Conservation (phyloP, 345 rosid genomes). For the Eucalyptus guilfoylei region DNA sequence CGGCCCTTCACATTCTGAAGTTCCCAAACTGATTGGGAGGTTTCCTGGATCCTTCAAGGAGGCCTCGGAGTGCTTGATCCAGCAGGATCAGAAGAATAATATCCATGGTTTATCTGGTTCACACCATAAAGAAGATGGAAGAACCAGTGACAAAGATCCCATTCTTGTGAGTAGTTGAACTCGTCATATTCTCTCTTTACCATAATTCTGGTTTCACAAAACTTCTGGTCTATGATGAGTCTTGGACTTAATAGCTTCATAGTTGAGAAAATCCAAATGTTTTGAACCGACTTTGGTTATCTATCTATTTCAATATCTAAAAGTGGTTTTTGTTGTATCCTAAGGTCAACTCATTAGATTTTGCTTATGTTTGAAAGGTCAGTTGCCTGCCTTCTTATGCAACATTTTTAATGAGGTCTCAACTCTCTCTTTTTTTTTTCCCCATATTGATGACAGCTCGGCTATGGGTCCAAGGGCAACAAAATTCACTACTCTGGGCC, state of each 20-base stretch:
- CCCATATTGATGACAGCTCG: conserved; percentile 27
- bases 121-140: conserved; percentile 48
- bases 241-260: not conserved
- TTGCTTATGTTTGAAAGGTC: not conserved
- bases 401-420: not conserved
- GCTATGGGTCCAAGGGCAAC: conserved; percentile 85
- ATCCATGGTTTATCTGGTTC: conserved; percentile 18
- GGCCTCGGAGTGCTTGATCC: conserved; percentile 43
- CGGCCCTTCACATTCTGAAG: conserved; percentile 35
- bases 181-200: not conserved
- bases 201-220: not conserved
- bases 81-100: conserved; percentile 44
- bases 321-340: not conserved
- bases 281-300: not conserved
- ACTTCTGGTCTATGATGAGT: not conserved
- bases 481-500: conserved; percentile 98
- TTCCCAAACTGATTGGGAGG: conserved; percentile 52
- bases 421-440: not conserved
- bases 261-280: not conserved
- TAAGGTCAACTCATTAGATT: not conserved
- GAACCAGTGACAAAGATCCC: conserved; percentile 54
- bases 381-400: not conserved
- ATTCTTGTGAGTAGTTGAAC: conserved; percentile 47
- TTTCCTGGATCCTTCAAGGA: conserved; percentile 95
- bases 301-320: not conserved